These are phyloP conservation scores for Anisodus acutangulus DNA, from an alignment of 257 asterid genomes.

Conservation along the genomic window DNA sequence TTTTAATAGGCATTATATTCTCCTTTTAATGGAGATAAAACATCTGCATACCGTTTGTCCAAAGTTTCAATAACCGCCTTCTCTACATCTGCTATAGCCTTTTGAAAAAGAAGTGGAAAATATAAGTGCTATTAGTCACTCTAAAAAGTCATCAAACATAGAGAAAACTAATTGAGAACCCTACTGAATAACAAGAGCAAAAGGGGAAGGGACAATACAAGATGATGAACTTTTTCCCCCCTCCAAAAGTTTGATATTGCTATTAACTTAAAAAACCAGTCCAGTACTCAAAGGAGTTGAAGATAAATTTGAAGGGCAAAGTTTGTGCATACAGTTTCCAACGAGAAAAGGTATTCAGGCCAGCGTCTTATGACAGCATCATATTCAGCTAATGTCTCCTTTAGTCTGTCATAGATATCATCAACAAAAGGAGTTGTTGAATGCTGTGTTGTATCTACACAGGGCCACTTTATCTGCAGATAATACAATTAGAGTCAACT, in stretches of 20 bases:
- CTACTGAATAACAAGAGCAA: background rate
- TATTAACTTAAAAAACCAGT: background rate
- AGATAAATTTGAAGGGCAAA: background rate
- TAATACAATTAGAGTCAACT: conserved; percentile 22
- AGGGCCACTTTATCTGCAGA: conserved; percentile 66
- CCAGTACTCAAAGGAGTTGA: background rate
- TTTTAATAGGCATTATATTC: conserved; percentile 70
- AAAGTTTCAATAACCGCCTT: conserved; percentile 79
- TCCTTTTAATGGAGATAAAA: conserved; percentile 82
- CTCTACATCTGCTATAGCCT: conserved; percentile 94
- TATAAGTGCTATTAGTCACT: background rate
- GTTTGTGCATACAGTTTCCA: conserved; percentile 68
- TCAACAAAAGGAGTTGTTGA: conserved; percentile 73
- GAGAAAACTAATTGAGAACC: background rate
- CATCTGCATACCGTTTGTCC: conserved; percentile 85
- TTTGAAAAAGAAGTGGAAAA: conserved; percentile 19
- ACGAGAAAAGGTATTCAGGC: conserved; percentile 82
- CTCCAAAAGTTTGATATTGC: background rate
- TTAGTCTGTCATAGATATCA: conserved; percentile 70
- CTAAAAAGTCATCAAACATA: background rate
- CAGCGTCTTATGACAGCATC: conserved; percentile 84
- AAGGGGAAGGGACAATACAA: background rate
- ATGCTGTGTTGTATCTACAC: conserved; percentile 51
- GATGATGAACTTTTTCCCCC: background rate
- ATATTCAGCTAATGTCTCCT: conserved; percentile 76